These are phyloP conservation scores for Cairneyella variabilis DNA, from an alignment of 495 filamentous ascomycete genomes.

Conservation along the genomic window DNA sequence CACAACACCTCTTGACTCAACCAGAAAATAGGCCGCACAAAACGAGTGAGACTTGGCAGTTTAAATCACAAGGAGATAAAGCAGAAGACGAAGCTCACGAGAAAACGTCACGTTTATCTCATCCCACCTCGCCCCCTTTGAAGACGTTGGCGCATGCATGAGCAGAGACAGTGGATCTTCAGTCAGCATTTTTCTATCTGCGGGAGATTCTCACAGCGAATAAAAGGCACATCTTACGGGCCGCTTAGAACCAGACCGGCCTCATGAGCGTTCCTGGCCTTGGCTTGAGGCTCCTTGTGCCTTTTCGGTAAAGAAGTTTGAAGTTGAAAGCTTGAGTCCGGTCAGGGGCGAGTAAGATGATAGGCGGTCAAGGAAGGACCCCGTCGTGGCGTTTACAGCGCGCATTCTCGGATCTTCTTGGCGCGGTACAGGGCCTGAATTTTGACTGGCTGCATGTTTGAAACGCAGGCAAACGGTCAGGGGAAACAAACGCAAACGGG, in stretches of 20 bases:
- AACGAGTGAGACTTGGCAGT: too few relatives aligned
- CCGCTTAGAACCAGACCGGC: not conserved
- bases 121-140: constrained; percentile 5
- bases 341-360: constrained; percentile 9
- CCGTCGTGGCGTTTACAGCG: constrained; percentile 6
- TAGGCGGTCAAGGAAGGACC: not conserved
- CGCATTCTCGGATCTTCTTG: not conserved
- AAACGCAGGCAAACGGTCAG: constrained; percentile 5
- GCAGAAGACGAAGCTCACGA: too few relatives aligned
- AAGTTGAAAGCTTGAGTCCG: not conserved
- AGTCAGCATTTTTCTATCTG: not conserved
- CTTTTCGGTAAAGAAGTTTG: not conserved
- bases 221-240: not conserved
- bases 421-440: not conserved
- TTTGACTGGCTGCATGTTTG: constrained; percentile 14
- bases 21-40: too few relatives aligned
- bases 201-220: constrained; percentile 5
- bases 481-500: not conserved
- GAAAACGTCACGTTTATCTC: too few relatives aligned
- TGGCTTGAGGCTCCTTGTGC: not conserved
- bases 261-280: not conserved
- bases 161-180: constrained; percentile 1
- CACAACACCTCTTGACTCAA: too few relatives aligned
- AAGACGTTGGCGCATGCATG: not conserved
- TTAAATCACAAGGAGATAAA: not conserved